Conservation (phyloP, 208 protist genomes). For the Acanthamoeba lugdunensis region DNA sequence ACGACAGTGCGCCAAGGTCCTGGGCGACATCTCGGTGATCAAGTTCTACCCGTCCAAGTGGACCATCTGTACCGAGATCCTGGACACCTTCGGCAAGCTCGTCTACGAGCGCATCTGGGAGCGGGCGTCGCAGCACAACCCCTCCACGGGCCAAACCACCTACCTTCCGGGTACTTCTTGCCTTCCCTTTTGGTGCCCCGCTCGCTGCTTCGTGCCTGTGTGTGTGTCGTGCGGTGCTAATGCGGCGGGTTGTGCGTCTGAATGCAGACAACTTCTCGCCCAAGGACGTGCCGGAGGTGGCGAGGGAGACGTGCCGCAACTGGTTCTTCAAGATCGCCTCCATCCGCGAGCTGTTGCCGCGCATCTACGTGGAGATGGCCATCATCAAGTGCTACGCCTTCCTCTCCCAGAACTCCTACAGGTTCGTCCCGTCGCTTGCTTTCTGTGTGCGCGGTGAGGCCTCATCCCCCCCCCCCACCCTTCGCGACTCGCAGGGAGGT, state of each 20-base stretch:
- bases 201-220: background rate
- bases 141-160: slow-evolving; percentile 17
- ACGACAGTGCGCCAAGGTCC: slow-evolving; percentile 81
- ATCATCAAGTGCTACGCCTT: slow-evolving; percentile 88
- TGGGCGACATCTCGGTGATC: slow-evolving; percentile 79
- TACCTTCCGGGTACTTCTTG: slow-evolving; percentile 63
- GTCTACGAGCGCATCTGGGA: slow-evolving; percentile 88
- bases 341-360: slow-evolving; percentile 90
- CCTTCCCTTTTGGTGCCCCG: background rate
- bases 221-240: background rate
- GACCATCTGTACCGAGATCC: slow-evolving; percentile 88
- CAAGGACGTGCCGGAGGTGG: slow-evolving; percentile 76
- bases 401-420: slow-evolving; percentile 77
- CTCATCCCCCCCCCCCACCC: background rate
- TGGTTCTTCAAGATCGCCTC: slow-evolving; percentile 93
- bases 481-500: slow-evolving; percentile 38
- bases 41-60: slow-evolving; percentile 92
- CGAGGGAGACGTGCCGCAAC: slow-evolving; percentile 90
- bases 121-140: slow-evolving; percentile 31
- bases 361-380: slow-evolving; percentile 89
- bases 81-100: slow-evolving; percentile 91
- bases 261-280: slow-evolving; percentile 73
- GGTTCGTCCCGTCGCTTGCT: background rate
- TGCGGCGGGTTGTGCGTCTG: background rate
- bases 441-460: background rate